These are phyloP conservation scores for Lonicera japonica DNA, from an alignment of 129 eudicot genomes.

Conservation along the genomic window DNA sequence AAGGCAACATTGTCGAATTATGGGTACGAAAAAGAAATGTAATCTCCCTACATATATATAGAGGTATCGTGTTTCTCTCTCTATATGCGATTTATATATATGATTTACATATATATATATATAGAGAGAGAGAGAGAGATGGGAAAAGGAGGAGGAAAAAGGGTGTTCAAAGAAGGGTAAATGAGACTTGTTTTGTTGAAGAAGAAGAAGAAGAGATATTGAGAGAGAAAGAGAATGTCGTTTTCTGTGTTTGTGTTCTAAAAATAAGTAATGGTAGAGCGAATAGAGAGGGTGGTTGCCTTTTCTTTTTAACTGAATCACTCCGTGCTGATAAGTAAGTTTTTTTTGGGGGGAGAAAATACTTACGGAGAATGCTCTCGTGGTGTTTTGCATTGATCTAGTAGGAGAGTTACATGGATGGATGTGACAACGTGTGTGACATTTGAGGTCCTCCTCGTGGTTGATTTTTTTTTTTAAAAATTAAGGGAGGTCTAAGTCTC, in stretches of 20 bases:
- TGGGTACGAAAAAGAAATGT: background rate
- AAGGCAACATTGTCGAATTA: conserved; percentile 29
- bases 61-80: background rate
- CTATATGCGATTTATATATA: background rate
- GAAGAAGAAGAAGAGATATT: background rate
- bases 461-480: too few relatives aligned
- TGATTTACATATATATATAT: background rate
- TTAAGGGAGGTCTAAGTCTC: too few relatives aligned
- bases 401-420: too few relatives aligned
- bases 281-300: background rate
- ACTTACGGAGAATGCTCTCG: too few relatives aligned
- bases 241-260: background rate
- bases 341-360: too few relatives aligned
- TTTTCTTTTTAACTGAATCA: too few relatives aligned
- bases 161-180: background rate
- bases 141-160: background rate
- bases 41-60: background rate
- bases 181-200: background rate
- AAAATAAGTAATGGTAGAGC: background rate
- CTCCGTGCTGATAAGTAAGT: too few relatives aligned
- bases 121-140: background rate
- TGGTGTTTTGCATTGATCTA: too few relatives aligned
- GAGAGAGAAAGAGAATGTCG: background rate
- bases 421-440: too few relatives aligned
- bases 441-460: too few relatives aligned